Evolutionary conservation across 805 yeast species (phyloP).

Genomic region (Wickerhamomyces hampshirensis): DNA sequence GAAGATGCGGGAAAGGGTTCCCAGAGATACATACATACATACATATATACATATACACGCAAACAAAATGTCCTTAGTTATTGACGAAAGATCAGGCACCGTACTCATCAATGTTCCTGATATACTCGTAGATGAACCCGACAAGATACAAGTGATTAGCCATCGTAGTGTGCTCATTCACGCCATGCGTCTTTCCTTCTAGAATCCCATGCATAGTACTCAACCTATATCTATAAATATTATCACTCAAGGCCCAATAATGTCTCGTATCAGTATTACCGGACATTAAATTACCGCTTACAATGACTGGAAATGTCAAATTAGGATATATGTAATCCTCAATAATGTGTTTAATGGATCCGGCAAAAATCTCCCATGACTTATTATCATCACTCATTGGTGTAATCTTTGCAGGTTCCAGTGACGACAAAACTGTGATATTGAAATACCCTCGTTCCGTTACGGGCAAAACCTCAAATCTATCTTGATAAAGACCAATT

Average conservation of each 20-base stretch:
- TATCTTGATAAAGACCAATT: conserved; percentile 35
- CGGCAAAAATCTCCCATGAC: conserved; percentile 54
- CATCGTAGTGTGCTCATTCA: conserved; percentile 50
- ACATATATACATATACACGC: too few relatives aligned
- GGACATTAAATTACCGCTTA: conserved; percentile 57
- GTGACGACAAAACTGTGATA: conserved; percentile 11
- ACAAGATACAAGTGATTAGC: conserved; percentile 49
- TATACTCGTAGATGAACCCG: conserved; percentile 46
- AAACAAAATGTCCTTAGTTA: too few relatives aligned
- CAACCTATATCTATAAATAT: conserved; percentile 60
- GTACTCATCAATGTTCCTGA: conserved; percentile 36
- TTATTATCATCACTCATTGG: conserved; percentile 41
- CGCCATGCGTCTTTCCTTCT: conserved; percentile 44
- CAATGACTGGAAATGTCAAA: conserved; percentile 32
- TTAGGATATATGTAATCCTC: conserved; percentile 44
- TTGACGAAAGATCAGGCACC: too few relatives aligned
- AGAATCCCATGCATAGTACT: conserved; percentile 31
- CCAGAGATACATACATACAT: too few relatives aligned
- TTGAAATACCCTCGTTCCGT: conserved; percentile 38
- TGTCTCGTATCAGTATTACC: conserved; percentile 69
- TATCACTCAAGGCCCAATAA: conserved; percentile 57
- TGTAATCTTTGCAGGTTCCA: conserved; percentile 52
- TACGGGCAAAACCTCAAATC: conserved; percentile 9
- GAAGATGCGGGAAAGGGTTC: too few relatives aligned
- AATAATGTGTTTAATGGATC: conserved; percentile 56